Conservation (phyloP, 371 early-diverging fungal species). For the Furculomyces boomerangus region DNA sequence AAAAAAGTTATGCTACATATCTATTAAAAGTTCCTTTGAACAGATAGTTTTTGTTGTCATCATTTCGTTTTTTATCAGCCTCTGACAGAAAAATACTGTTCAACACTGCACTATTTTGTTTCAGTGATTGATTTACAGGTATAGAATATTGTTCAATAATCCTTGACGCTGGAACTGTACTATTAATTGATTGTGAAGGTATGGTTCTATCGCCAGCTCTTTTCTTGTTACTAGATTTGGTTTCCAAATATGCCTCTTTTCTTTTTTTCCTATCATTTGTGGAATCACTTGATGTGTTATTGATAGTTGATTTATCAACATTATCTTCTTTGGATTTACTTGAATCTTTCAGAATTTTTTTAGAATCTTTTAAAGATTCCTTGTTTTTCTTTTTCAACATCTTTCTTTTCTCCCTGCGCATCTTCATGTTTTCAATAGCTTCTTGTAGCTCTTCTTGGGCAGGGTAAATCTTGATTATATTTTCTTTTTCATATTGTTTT, state of each 20-base stretch:
- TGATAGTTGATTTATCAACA: too few species aligned
- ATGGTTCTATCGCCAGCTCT: background rate
- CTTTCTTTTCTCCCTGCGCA: background rate
- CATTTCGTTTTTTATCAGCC: background rate
- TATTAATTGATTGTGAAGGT: background rate
- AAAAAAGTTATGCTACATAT: slow-evolving; percentile 1
- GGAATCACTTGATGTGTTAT: background rate
- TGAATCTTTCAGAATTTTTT: background rate
- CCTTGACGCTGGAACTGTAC: background rate
- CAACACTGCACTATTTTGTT: background rate
- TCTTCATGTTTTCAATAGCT: background rate
- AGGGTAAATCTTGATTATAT: background rate
- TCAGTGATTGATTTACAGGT: background rate
- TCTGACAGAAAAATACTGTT: background rate
- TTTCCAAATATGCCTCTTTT: background rate
- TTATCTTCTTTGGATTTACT: background rate
- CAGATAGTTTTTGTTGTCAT: background rate
- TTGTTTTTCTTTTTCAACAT: background rate
- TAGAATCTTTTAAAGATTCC: background rate
- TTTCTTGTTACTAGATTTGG: background rate
- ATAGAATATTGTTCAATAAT: background rate
- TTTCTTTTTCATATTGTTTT: background rate
- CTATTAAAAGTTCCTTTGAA: slow-evolving; percentile 3
- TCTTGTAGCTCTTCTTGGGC: background rate
- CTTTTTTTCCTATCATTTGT: background rate